phyloP scores from a whole-genome alignment of 2,329 filamentous ascomycete genomes.

The Fusarium sp. region DNA sequence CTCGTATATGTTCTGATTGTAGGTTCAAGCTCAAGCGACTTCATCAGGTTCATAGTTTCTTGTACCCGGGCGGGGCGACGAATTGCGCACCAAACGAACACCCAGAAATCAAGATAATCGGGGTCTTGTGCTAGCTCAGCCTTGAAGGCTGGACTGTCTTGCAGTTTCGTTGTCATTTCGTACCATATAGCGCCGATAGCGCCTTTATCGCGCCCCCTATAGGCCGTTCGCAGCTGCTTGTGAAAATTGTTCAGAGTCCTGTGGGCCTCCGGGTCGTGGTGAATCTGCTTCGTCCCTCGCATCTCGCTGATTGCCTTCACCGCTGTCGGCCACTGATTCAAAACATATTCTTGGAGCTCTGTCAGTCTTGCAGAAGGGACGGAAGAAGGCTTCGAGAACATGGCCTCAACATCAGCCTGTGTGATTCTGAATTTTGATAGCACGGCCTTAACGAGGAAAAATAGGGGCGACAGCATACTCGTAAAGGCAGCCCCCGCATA shows the following conservation, averaged over 20 bases:
- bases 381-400: slow-evolving; percentile 29
- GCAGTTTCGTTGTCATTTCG: slow-evolving; percentile 45
- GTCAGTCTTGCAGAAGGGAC: slow-evolving; percentile 35
- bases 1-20: slow-evolving; percentile 75
- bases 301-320: slow-evolving; percentile 37
- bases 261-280: slow-evolving; percentile 8
- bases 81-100: slow-evolving; percentile 55
- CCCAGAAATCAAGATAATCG: slow-evolving; percentile 55
- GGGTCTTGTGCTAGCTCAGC: slow-evolving; percentile 48
- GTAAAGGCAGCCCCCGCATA: slow-evolving; percentile 18
- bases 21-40: slow-evolving; percentile 63
- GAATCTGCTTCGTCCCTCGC: background rate
- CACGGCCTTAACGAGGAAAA: slow-evolving; percentile 44
- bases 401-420: slow-evolving; percentile 31
- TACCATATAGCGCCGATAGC: slow-evolving; percentile 51
- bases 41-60: slow-evolving; percentile 58
- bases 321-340: slow-evolving; percentile 46
- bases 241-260: slow-evolving; percentile 39
- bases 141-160: slow-evolving; percentile 40
- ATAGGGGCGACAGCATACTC: slow-evolving; percentile 45
- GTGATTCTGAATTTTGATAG: slow-evolving; percentile 34
- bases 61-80: slow-evolving; percentile 47
- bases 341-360: slow-evolving; percentile 44
- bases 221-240: slow-evolving; percentile 47
- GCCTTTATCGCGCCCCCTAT: slow-evolving; percentile 45